Conservation (phyloP, 495 filamentous ascomycete species). For the Penicillium atrosanguineum region DNA sequence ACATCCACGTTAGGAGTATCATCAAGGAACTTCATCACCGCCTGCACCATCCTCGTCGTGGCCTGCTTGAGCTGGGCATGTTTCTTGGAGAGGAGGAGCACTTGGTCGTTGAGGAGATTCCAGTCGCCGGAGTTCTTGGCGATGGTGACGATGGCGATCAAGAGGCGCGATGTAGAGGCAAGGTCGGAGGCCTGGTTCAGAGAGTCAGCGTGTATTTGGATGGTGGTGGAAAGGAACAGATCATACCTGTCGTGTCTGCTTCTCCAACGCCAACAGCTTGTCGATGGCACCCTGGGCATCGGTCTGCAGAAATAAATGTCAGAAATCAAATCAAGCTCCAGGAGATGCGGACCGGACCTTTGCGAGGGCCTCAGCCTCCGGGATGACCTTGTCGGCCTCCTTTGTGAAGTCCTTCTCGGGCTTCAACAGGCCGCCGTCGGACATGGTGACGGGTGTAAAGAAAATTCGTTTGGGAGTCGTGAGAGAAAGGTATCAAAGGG, state of each 20-base stretch:
- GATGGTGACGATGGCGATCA: conserved; percentile 86
- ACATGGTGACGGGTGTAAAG: conserved; percentile 49
- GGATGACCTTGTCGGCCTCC: conserved; percentile 86
- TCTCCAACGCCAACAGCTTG: conserved; percentile 87
- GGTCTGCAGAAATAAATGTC: conserved; percentile 46
- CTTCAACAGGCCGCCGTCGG: conserved; percentile 59
- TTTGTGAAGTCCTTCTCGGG: conserved; percentile 79
- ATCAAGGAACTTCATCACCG: conserved; percentile 88
- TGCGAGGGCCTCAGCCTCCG: conserved; percentile 82
- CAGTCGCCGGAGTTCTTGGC: conserved; percentile 91
- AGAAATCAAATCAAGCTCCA: not conserved
- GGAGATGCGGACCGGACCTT: conserved; percentile 54
- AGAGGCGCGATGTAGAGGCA: conserved; percentile 83
- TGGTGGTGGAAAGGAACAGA: conserved; percentile 2
- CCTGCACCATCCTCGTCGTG: conserved; percentile 97
- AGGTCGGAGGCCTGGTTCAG: conserved; percentile 79
- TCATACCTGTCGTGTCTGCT: conserved; percentile 89
- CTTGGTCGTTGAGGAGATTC: conserved; percentile 92
- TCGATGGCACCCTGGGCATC: conserved; percentile 85
- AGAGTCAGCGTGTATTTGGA: conserved; percentile 4
- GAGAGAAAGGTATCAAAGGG: not conserved
- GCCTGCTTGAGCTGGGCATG: conserved; percentile 99
- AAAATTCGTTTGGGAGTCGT: not conserved
- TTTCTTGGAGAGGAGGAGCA: conserved; percentile 94
- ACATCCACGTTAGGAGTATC: conserved; percentile 74